Base-by-base conservation (phyloP, 441 rosid species). In the Populus hybrid region DNA sequence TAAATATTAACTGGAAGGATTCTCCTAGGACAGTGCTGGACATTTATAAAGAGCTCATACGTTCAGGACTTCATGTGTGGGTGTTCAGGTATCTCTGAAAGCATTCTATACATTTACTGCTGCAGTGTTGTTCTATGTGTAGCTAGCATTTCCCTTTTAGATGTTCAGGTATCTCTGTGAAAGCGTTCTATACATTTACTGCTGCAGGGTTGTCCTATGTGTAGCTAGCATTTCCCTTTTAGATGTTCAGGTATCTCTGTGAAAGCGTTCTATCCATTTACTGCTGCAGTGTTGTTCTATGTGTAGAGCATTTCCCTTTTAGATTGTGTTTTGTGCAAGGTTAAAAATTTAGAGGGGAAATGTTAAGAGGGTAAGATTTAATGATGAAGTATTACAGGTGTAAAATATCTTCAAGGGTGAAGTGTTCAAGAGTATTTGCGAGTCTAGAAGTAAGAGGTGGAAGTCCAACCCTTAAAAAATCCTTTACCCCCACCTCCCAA, bases 1-100 rank as follows among this genome's bases (percentile, higher is more conserved):
- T 93, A 63, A 38, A 4, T 76, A 71, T 0, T 6, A 83, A 93
- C 84, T 95, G 98, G 98, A 76, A 86, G 42, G 99, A 95, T 86
- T 83, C 87, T 77, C 85, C 95, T 16, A 74, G 76, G 29, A 86
- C 98, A 3, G 90, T 95, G 82, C 87, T 95, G 82, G 91, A 93
- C 82, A 74, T 95, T 74, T 92, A 93, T 85, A 89, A 63, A 12
- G 94, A 92, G 83, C 98, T 95, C 79, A 90, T 93, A 56, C 86
- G 74, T 53, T 82, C 88, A 11, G 95, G 99, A 64, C 90, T 95
- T 36, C 92, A 91, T 61, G 89, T 95, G 82, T 95, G 98, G 98
- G 81, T 93, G 72, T 95, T 92, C 94, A 92, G 99, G 99, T 95
- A 80, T 79, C 42, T 73, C 42, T 29, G 2, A 40, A 38, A 23